Evolutionary conservation across 352 stramenopile genomes (phyloP).

Genomic region (Phytophthora hybrid): DNA sequence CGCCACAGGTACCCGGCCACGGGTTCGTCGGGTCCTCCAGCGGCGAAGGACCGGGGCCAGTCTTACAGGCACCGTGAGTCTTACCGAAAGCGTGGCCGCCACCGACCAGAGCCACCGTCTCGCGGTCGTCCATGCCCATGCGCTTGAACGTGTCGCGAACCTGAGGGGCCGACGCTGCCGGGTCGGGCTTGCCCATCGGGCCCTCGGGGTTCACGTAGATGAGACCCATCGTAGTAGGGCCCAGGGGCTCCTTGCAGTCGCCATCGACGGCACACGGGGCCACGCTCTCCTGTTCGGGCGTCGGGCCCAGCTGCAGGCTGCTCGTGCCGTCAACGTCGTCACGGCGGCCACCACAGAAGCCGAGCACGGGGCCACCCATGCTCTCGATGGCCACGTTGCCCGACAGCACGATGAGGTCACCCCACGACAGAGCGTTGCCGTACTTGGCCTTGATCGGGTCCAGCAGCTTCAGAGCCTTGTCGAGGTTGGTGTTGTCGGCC

Average conservation of each 20-base stretch:
- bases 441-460: conserved; percentile 74
- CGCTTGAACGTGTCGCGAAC: conserved; percentile 93
- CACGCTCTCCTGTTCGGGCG: conserved; percentile 51
- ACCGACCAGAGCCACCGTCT: conserved; percentile 94
- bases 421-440: conserved; percentile 81
- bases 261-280: conserved; percentile 53
- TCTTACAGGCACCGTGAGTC: conserved; percentile 85
- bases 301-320: conserved; percentile 55
- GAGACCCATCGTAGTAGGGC: conserved; percentile 62
- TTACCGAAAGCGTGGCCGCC: conserved; percentile 94
- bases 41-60: conserved; percentile 52
- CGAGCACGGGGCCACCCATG: conserved; percentile 92
- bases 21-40: conserved; percentile 60
- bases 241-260: conserved; percentile 62
- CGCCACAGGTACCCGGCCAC: conserved; percentile 63
- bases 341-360: conserved; percentile 88
- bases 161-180: conserved; percentile 91
- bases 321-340: conserved; percentile 81
- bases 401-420: conserved; percentile 95
- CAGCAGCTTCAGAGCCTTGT: conserved; percentile 64
- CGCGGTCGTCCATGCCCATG: conserved; percentile 93
- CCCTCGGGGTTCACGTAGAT: conserved; percentile 82
- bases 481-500: conserved; percentile 66
- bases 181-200: conserved; percentile 73
- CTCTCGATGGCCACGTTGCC: conserved; percentile 92